Conservation (phyloP, 164 flowering plant species). For the Pachysandra terminalis region DNA sequence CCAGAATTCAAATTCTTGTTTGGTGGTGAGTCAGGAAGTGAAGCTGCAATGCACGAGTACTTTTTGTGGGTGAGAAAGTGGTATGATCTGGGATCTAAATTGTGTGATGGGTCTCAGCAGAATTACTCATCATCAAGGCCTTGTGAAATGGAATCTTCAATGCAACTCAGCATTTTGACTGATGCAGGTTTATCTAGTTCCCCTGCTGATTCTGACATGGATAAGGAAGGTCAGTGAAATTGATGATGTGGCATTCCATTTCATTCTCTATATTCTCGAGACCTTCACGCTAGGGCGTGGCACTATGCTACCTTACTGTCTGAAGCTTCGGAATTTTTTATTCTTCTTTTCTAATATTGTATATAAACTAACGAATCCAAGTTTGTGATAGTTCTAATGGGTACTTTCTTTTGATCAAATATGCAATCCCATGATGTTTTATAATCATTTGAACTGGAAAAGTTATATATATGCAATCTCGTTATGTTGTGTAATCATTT, state of each 20-base stretch:
- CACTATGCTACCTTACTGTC: too few relatives aligned
- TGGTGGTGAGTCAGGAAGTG: conserved; percentile 64
- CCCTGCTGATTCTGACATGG: conserved; percentile 81
- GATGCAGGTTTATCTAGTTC: conserved; percentile 30
- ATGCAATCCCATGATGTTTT: too few relatives aligned
- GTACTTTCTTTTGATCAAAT: too few relatives aligned
- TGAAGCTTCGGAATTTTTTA: too few relatives aligned
- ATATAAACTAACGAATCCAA: too few relatives aligned
- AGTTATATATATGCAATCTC: too few relatives aligned
- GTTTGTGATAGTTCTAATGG: too few relatives aligned
- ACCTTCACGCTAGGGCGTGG: too few relatives aligned
- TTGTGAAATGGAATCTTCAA: conserved; percentile 18
- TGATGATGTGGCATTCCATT: not conserved
- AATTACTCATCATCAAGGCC: conserved; percentile 14
- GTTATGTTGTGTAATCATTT: too few relatives aligned
- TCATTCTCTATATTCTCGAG: conserved; percentile 13
- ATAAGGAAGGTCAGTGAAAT: conserved; percentile 75
- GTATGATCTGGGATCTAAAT: conserved; percentile 16
- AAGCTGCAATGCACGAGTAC: conserved; percentile 45
- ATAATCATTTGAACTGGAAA: too few relatives aligned
- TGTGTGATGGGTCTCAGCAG: conserved; percentile 10
- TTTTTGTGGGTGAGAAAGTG: conserved; percentile 50
- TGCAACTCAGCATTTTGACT: conserved; percentile 8
- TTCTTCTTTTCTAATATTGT: too few relatives aligned
- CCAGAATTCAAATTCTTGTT: conserved; percentile 46